Evolutionary conservation across 2,329 filamentous ascomycete species (phyloP).

Genomic region (Diaporthe humulicola): DNA sequence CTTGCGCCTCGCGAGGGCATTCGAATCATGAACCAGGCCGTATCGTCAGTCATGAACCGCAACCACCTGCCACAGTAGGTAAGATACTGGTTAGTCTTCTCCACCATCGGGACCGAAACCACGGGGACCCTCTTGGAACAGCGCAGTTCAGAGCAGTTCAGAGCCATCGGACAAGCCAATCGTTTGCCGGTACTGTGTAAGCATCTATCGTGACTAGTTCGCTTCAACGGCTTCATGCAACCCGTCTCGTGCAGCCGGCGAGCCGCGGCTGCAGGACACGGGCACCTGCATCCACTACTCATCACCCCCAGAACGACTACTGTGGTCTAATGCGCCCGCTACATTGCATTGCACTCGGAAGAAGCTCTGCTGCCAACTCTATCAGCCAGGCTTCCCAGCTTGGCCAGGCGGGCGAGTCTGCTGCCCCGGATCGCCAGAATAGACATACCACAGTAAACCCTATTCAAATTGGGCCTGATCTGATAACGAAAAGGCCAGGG

Average conservation of each 20-base stretch:
- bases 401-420: background rate
- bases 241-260: background rate
- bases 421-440: background rate
- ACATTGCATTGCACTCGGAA: no score
- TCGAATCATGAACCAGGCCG: background rate
- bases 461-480: background rate
- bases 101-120: background rate
- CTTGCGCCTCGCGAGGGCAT: background rate
- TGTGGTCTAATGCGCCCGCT: background rate
- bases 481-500: background rate
- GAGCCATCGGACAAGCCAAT: background rate
- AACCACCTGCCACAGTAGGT: background rate
- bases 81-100: background rate
- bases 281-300: constrained; percentile 9
- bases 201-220: background rate
- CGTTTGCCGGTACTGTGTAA: background rate
- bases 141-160: background rate
- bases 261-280: constrained; percentile 4
- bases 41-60: background rate
- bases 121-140: background rate
- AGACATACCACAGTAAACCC: background rate
- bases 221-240: background rate
- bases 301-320: background rate
- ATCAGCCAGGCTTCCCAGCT: background rate
- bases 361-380: background rate